Evolutionary conservation across 441 rosid genomes (phyloP), one percentile per base, ranked within the genome.

Genomic region (Gossypium schwendimanii): DNA sequence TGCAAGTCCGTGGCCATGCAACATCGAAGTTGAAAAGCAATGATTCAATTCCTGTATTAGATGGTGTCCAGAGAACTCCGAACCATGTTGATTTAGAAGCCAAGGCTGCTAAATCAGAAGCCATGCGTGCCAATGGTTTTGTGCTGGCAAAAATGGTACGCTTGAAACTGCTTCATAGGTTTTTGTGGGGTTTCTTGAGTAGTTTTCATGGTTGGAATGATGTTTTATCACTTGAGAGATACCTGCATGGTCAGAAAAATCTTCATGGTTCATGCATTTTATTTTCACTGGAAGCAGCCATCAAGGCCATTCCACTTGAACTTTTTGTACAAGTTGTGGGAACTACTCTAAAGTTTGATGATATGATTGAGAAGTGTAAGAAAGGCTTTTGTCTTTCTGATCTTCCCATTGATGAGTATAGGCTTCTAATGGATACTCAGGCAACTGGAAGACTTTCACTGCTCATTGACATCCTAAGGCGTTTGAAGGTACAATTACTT

Each of bases 101-200:
- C 10, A 81, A 82, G 77, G 81, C 85, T 76, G 77, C 70, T 80
- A 86, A 79, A 81, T 81, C 85, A 62, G 98, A 89, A 79, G 87
- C 91, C 53, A 91, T 93, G 93, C 93, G 95, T 68, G 84, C 94
- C 74, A 95, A 93, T 84, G 99, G 99, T 73, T 93, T 91, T 85
- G 92, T 93, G 74, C 78, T 89, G 78, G 92, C 97, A 78, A 95
- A 95, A 87, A 91, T 95, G 98, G 89, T 89, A 68, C 97, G 98
- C 26, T 92, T 92, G 49, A 93, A 90, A 79, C 85, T 93, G 80
- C 82, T 93, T 39, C 99, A 95, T 82, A 73, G 79, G 67, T 95
- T 90, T 84, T 87, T 95, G 58, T 95, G 97, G 99, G 86, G 76
- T 80, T 88, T 81, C 73, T 79, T 87, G 45, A 87, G 87, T 59